phyloP scores from a whole-genome alignment of 75 land plant species.

The Ceratopteris richardii region DNA sequence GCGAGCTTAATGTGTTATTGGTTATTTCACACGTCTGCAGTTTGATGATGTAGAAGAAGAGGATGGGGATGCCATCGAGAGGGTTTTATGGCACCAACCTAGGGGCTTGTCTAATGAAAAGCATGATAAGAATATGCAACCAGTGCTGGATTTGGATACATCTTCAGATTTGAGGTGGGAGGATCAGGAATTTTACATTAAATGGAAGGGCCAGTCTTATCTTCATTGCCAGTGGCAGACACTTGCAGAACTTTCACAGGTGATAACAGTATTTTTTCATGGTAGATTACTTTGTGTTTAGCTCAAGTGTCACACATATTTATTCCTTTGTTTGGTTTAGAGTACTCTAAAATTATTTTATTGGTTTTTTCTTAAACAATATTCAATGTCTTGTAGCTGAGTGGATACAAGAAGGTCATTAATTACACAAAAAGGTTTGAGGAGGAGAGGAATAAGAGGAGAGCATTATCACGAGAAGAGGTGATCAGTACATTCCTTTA shows the following conservation, averaged over 20 bases:
- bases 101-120: slow-evolving; percentile 78
- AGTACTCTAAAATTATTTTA: too few species aligned
- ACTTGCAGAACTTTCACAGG: slow-evolving; percentile 76
- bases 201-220: slow-evolving; percentile 99
- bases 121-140: slow-evolving; percentile 36
- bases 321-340: too few species aligned
- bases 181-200: slow-evolving; percentile 81
- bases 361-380: slow-evolving; percentile 3
- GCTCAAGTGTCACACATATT: too few species aligned
- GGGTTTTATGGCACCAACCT: slow-evolving; percentile 92
- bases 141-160: slow-evolving; percentile 44
- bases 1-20: too few species aligned
- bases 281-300: too few species aligned
- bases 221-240: slow-evolving; percentile 95
- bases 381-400: slow-evolving; percentile 52
- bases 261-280: slow-evolving; percentile 12
- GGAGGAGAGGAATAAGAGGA: slow-evolving; percentile 69
- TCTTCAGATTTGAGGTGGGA: slow-evolving; percentile 78
- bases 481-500: slow-evolving; percentile 21
- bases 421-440: slow-evolving; percentile 84
- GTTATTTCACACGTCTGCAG: too few species aligned
- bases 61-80: slow-evolving; percentile 88
- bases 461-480: slow-evolving; percentile 79
- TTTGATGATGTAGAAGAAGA: slow-evolving; percentile 81
- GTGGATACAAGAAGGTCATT: slow-evolving; percentile 94